Conservation (phyloP, 805 yeast species). For the Debaryomyces hansenii region DNA sequence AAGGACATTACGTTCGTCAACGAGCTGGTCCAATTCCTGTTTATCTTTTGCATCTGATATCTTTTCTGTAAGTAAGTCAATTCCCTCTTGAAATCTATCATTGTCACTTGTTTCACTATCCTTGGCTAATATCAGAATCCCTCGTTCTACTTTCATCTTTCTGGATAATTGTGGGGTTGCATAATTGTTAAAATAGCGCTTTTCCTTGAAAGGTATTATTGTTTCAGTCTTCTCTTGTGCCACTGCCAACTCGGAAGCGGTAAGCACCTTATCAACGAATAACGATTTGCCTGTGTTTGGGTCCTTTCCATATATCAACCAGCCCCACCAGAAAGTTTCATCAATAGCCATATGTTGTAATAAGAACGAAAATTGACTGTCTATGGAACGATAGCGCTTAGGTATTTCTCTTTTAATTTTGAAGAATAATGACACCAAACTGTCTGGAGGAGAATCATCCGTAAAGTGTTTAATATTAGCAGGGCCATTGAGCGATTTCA, state of each 20-base stretch:
- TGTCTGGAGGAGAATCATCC: conserved; percentile 31
- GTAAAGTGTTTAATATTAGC: conserved; percentile 34
- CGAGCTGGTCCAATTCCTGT: conserved; percentile 9
- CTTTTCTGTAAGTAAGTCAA: conserved; percentile 9
- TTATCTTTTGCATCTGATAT: conserved; percentile 10
- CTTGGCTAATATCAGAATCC: conserved; percentile 20
- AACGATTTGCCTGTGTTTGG: conserved; percentile 28
- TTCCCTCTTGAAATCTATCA: conserved; percentile 4
- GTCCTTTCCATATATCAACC: conserved; percentile 40
- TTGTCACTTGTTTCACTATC: neutral
- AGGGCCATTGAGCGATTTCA: conserved; percentile 23
- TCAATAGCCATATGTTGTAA: conserved; percentile 24
- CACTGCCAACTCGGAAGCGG: conserved; percentile 18
- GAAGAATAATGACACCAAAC: conserved; percentile 16
- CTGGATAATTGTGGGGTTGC: conserved; percentile 45
- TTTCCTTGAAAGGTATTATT: conserved; percentile 28
- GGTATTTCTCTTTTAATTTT: conserved; percentile 29
- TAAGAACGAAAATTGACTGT: conserved; percentile 25
- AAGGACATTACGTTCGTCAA: conserved; percentile 27
- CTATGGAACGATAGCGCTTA: conserved; percentile 18
- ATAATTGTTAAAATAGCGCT: conserved; percentile 39
- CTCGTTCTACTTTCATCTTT: conserved; percentile 36
- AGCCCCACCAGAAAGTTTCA: conserved; percentile 41
- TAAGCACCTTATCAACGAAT: conserved; percentile 21
- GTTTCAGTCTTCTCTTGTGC: conserved; percentile 16